Base-by-base conservation (phyloP, 768 basidiomycete genomes). In the Leccinum variicolor region DNA sequence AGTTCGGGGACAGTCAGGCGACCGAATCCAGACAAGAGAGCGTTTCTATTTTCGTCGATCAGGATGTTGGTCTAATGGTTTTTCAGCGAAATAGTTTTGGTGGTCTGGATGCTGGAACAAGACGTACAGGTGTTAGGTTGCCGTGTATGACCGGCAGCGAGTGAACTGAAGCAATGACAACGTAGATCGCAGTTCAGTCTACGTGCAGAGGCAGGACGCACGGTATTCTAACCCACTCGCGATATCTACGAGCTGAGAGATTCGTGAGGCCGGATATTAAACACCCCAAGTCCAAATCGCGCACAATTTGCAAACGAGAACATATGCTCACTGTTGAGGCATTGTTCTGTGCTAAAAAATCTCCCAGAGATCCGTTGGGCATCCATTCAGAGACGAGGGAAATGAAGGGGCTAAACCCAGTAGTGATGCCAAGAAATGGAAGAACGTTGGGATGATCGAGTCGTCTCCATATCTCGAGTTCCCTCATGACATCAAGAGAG, bases 401-500 rank as follows among this genome's bases (percentile, higher is more conserved):
- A 6, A 59, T 23, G 28, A 31, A 50, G 4, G 53, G 56, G 25
- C 53, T 53, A 34, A 58, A 63, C 28, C 61, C 51, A 4, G 46
- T 58, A 3, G 62, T 63, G 51, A 63, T 53, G 21, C 62, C 62
- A 25, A 63, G 61, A 26, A 63, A 63, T 1, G 61, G 62, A 26
- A 63, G 56, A 4, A 63, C 34, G 28, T 63, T 63, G n/a, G 61
- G 61, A 15, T 63, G 61, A 47, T 55, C 53, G 31, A 63, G 53
- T 25, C 62, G 53, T n/a, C 51, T 39, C 62, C 56, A 63, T 25
- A 63, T 58, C 14, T 63, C 61, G 19, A 63, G 61, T 14, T 63
- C 51, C 10, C 61, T 53, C 45, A 56, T 56, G n/a, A 58, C 46
- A 7, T 54, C 55, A n/a, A 52, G n/a, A 15, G 50, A 34, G 11